phyloP scores from a whole-genome alignment of 257 asterid species.

The Penstemon barbatus region DNA sequence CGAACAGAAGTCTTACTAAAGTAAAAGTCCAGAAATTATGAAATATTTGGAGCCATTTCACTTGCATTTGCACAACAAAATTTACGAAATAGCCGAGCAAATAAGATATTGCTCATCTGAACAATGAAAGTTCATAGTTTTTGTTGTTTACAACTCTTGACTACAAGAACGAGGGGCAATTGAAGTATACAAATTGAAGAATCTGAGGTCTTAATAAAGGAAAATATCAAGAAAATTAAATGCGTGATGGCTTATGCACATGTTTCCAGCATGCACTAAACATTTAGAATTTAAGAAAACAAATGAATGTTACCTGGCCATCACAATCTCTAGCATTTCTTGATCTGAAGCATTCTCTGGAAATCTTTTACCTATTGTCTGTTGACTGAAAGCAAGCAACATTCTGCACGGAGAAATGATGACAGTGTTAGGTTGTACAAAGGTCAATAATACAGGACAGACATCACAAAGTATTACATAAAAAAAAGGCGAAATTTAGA shows the following conservation, averaged over 20 bases:
- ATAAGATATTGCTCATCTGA: conserved; percentile 6
- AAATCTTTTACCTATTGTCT: conserved; percentile 70
- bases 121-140: not conserved
- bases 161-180: conserved; percentile 18
- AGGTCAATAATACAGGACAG: conserved; percentile 19
- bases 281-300: conserved; percentile 16
- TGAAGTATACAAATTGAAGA: conserved; percentile 21
- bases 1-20: not conserved
- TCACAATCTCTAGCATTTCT: conserved; percentile 94
- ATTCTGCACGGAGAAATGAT: conserved; percentile 56
- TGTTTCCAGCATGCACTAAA: conserved; percentile 12
- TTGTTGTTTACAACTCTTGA: conserved; percentile 5
- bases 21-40: not conserved
- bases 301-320: conserved; percentile 59
- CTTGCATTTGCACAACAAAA: conserved; percentile 3
- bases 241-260: conserved; percentile 12
- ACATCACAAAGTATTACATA: conserved; percentile 19
- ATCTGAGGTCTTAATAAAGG: conserved; percentile 13
- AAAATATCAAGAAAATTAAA: conserved; percentile 3
- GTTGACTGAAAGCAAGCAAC: conserved; percentile 91
- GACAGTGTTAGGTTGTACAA: conserved; percentile 19
- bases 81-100: conserved; percentile 1
- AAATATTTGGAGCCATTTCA: conserved; percentile 8
- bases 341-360: conserved; percentile 81
- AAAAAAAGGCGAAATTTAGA: conserved; percentile 18